A percentile compares a stretch with the other conserved stretches of the same genome.
These are phyloP conservation scores for Fusarium pseudonygamai DNA, from an alignment of 2,329 filamentous ascomycete genomes.

Conservation along the genomic window DNA sequence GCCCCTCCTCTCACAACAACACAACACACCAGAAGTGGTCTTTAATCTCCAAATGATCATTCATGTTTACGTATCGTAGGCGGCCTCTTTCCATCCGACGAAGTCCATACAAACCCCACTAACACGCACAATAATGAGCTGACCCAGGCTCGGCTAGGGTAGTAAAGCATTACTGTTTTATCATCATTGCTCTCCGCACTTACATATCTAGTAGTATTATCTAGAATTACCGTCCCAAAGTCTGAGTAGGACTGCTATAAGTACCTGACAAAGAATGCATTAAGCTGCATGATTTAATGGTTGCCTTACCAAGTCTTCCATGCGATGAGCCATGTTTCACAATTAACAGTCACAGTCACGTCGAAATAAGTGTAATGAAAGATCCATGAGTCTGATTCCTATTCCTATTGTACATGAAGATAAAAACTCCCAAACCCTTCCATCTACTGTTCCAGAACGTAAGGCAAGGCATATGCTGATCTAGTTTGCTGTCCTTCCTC, in stretches of 20 bases:
- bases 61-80: slow-evolving; percentile 7
- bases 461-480: slow-evolving; percentile 9
- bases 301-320: neutral
- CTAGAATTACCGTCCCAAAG: neutral
- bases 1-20: slow-evolving; percentile 22
- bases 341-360: neutral
- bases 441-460: slow-evolving; percentile 12
- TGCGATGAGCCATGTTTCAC: neutral
- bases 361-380: slow-evolving; percentile 17
- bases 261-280: neutral
- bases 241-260: neutral
- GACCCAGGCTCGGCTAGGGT: neutral
- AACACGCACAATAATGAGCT: neutral
- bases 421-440: slow-evolving; percentile 24
- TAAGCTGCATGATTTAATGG: neutral
- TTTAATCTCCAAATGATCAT: slow-evolving; percentile 8
- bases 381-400: slow-evolving; percentile 28
- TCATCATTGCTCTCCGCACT: neutral
- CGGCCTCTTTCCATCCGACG: slow-evolving; percentile 15
- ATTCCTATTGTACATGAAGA: slow-evolving; percentile 29
- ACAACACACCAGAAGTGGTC: slow-evolving; percentile 16
- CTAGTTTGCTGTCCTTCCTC: slow-evolving; percentile 3
- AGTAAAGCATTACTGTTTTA: neutral
- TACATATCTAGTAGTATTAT: neutral
- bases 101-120: neutral